phyloP scores from a whole-genome alignment of 2,329 filamentous ascomycete species.

The Pseudogymnoascus sp. region DNA sequence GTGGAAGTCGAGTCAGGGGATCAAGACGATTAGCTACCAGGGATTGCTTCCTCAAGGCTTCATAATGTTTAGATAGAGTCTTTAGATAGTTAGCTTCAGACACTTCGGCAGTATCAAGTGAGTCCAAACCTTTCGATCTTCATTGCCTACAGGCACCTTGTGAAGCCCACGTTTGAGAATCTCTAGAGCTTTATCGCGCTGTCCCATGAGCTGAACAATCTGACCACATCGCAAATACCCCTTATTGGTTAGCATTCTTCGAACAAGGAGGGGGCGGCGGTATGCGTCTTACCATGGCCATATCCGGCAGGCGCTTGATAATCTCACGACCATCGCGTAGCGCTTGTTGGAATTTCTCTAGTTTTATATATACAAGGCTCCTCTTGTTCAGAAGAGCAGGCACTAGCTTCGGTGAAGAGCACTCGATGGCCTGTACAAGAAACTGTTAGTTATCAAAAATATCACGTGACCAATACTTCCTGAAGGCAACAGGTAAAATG shows the following conservation, averaged over 20 bases:
- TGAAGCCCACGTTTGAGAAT: slow-evolving; percentile 29
- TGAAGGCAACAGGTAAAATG: not conserved
- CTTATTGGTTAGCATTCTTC: slow-evolving; percentile 15
- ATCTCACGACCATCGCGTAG: slow-evolving; percentile 28
- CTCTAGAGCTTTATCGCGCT: slow-evolving; percentile 26
- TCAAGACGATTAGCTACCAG: not conserved
- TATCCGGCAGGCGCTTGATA: slow-evolving; percentile 26
- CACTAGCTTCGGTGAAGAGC: slow-evolving; percentile 12
- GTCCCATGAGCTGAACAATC: slow-evolving; percentile 24
- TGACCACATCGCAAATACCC: slow-evolving; percentile 31
- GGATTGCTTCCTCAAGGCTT: not conserved
- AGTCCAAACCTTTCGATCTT: slow-evolving; percentile 22
- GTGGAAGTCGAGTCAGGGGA: not conserved
- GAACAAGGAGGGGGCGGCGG: not conserved
- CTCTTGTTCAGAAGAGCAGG: slow-evolving; percentile 28
- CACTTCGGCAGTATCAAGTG: not conserved
- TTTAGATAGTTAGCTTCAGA: not conserved
- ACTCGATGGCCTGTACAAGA: slow-evolving; percentile 17
- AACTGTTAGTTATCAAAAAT: slow-evolving; percentile 8
- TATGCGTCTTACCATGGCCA: slow-evolving; percentile 23
- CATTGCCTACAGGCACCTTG: slow-evolving; percentile 27
- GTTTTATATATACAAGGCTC: slow-evolving; percentile 29
- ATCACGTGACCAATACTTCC: not conserved
- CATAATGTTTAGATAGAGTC: not conserved
- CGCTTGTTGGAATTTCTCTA: slow-evolving; percentile 23